These are phyloP conservation scores for Aspergillus asperescens DNA, from an alignment of 495 filamentous ascomycete genomes.

Conservation along the genomic window DNA sequence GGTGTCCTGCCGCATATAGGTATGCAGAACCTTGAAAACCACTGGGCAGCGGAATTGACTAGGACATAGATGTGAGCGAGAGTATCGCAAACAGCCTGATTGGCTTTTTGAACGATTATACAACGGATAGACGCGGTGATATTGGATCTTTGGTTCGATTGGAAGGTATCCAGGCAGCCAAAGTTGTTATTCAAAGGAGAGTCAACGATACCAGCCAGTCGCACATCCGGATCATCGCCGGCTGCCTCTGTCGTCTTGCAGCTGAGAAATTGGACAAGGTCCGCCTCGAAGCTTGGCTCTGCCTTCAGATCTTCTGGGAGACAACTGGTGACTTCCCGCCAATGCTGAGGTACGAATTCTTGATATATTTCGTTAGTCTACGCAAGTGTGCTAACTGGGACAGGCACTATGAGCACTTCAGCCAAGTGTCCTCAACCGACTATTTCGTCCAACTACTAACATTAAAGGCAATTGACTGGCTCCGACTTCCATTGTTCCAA, in stretches of 20 bases:
- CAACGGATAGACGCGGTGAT: conserved; percentile 78
- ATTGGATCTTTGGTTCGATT: conserved; percentile 77
- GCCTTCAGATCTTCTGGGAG: conserved; percentile 41
- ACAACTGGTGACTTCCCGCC: conserved; percentile 27
- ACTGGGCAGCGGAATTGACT: conserved; percentile 12
- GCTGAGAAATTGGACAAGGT: conserved; percentile 88
- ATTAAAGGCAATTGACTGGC: conserved; percentile 33
- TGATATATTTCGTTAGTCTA: background rate
- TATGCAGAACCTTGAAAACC: conserved; percentile 13
- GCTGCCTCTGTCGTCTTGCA: conserved; percentile 60
- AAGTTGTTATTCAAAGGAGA: conserved; percentile 27
- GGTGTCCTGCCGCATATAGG: conserved; percentile 43
- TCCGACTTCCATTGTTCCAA: conserved; percentile 52
- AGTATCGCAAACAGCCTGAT: conserved; percentile 32
- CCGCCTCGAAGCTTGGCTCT: conserved; percentile 58
- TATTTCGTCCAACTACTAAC: conserved; percentile 44
- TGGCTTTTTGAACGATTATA: conserved; percentile 75
- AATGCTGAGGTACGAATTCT: conserved; percentile 28
- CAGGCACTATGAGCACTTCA: conserved; percentile 44
- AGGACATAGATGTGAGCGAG: conserved; percentile 21
- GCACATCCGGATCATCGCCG: conserved; percentile 29
- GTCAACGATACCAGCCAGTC: conserved; percentile 7
- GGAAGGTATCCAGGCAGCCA: conserved; percentile 65
- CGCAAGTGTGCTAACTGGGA: conserved; percentile 16
- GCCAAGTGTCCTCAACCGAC: conserved; percentile 36